Evolutionary conservation across 805 yeast species (phyloP).

Genomic region (Saccharomycopsis capsularis): DNA sequence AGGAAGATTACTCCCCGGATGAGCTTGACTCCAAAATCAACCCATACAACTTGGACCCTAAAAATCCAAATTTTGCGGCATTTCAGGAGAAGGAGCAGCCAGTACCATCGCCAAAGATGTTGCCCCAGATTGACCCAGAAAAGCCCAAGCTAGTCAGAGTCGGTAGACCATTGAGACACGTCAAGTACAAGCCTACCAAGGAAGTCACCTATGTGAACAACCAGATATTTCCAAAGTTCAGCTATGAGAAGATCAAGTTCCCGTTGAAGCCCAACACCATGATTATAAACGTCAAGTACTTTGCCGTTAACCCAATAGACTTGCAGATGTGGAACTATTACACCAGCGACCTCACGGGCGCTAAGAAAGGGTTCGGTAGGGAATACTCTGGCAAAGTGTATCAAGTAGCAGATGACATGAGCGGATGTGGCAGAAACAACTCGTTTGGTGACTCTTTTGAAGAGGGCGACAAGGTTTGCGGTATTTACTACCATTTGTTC

Average conservation of each 20-base stretch:
- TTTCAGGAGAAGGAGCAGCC: no score
- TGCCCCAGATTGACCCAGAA: conserved; percentile 10
- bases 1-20: conserved; percentile 14
- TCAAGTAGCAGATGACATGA: conserved; percentile 35
- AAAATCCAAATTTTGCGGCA: background rate
- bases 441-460: conserved; percentile 20
- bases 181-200: conserved; percentile 44
- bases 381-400: conserved; percentile 59
- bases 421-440: background rate
- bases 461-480: conserved; percentile 62
- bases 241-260: conserved; percentile 44
- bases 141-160: conserved; percentile 27
- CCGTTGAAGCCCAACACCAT: conserved; percentile 44
- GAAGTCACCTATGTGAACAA: conserved; percentile 36
- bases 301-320: conserved; percentile 62
- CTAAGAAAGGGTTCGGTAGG: conserved; percentile 61
- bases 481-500: conserved; percentile 46
- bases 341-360: conserved; percentile 40
- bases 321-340: conserved; percentile 52
- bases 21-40: conserved; percentile 19
- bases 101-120: conserved; percentile 15
- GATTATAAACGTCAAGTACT: conserved; percentile 52
- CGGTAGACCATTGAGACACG: conserved; percentile 44
- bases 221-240: conserved; percentile 32
- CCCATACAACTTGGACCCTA: conserved; percentile 15